Percentiles rank a stretch among this genome's conserved stretches.
Evolutionary conservation across 371 early-diverging fungal genomes (phyloP).

Genomic region (Rhizomucor pusillus): DNA sequence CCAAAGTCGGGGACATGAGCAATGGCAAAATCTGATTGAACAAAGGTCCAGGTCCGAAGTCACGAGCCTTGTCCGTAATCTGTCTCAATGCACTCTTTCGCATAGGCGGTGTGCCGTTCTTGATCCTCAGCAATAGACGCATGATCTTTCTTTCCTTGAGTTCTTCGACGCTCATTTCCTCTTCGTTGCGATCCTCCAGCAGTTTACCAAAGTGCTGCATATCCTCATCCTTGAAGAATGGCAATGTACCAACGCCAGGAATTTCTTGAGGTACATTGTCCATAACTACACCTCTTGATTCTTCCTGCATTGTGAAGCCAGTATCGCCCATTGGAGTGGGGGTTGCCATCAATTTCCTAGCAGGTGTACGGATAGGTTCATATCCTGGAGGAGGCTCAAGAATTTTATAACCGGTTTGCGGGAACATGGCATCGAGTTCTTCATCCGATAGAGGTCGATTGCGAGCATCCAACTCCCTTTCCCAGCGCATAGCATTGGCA

Average conservation of each 20-base stretch:
- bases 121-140: conserved; percentile 93
- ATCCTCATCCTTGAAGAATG: conserved; percentile 95
- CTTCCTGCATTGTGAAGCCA: conserved; percentile 89
- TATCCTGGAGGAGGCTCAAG: conserved; percentile 89
- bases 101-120: conserved; percentile 96
- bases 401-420: conserved; percentile 87
- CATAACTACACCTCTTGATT: conserved; percentile 52
- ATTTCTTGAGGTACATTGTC: conserved; percentile 80
- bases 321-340: conserved; percentile 84
- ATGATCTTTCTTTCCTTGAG: conserved; percentile 94
- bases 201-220: conserved; percentile 95
- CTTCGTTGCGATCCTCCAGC: conserved; percentile 83
- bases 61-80: conserved; percentile 94
- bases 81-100: conserved; percentile 91
- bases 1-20: conserved; percentile 94
- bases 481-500: conserved; percentile 72
- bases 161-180: conserved; percentile 83
- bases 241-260: conserved; percentile 88
- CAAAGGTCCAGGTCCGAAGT: conserved; percentile 94
- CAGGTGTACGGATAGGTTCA: conserved; percentile 93
- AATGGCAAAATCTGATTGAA: conserved; percentile 96
- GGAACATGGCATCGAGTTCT: conserved; percentile 92
- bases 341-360: conserved; percentile 92
- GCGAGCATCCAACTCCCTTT: conserved; percentile 83
- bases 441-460: conserved; percentile 88